Percentiles rank a stretch among this genome's conserved stretches.
These are phyloP conservation scores for Biancaea sappan DNA, from an alignment of 306 rosid genomes.

Conservation along the genomic window DNA sequence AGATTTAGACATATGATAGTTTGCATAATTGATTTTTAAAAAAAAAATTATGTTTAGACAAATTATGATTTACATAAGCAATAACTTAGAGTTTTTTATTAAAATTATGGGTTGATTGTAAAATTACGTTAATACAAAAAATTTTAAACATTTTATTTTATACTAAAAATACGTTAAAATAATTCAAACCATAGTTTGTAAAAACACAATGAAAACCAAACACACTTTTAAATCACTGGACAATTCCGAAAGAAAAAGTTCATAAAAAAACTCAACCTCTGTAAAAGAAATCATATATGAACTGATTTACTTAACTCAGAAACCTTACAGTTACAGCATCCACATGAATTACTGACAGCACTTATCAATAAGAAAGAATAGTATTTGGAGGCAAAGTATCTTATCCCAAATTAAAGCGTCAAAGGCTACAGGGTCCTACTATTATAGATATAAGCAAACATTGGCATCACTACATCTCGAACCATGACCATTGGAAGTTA, in stretches of 20 bases:
- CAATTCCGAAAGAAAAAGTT: not conserved
- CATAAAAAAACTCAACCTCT: too few relatives aligned
- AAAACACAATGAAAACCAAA: too few relatives aligned
- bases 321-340: not conserved
- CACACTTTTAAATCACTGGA: not conserved
- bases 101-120: too few relatives aligned
- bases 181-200: too few relatives aligned
- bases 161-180: too few relatives aligned
- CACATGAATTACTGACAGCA: not conserved
- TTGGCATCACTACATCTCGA: not conserved
- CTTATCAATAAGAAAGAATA: not conserved
- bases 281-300: not conserved
- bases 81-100: too few relatives aligned
- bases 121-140: too few relatives aligned
- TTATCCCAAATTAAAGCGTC: slow-evolving; percentile 17
- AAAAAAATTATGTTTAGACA: too few relatives aligned
- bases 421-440: not conserved
- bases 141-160: too few relatives aligned
- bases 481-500: slow-evolving; percentile 17
- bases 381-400: not conserved
- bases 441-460: not conserved
- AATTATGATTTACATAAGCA: too few relatives aligned
- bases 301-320: not conserved
- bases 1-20: too few relatives aligned
- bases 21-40: too few relatives aligned